Evolutionary conservation across 2,329 filamentous ascomycete genomes (phyloP).

Genomic region (Neopestalotiopsis clavispora): DNA sequence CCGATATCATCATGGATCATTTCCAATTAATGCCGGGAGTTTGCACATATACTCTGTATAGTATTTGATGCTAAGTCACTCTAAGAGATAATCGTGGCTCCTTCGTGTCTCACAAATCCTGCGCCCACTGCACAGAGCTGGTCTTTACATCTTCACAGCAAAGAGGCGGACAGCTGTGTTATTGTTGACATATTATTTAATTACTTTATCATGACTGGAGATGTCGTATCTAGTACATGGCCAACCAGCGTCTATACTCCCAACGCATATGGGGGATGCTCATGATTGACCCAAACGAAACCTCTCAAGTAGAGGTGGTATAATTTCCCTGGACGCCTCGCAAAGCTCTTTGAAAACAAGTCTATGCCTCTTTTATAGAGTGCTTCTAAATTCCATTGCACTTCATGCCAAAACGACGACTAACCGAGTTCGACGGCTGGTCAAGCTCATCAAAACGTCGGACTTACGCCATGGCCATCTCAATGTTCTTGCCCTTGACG

Average conservation of each 20-base stretch:
- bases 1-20: neutral
- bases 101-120: too few relatives aligned
- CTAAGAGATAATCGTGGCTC: too few relatives aligned
- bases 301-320: neutral
- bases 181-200: neutral
- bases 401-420: neutral
- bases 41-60: too few relatives aligned
- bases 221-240: constrained; percentile 8
- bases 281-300: neutral
- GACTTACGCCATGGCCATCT: constrained; percentile 19
- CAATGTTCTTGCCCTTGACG: constrained; percentile 58
- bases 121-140: too few relatives aligned
- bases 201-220: constrained; percentile 8
- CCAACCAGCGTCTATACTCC: neutral
- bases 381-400: neutral
- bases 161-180: too few relatives aligned
- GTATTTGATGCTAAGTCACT: too few relatives aligned
- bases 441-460: neutral
- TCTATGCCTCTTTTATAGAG: neutral
- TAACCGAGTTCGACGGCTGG: neutral
- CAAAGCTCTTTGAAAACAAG: constrained; percentile 1
- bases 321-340: constrained; percentile 1
- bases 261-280: neutral
- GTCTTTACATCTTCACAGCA: too few relatives aligned
- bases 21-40: too few relatives aligned